phyloP scores from a whole-genome alignment of 495 filamentous ascomycete genomes.

The Aspergillus steynii region DNA sequence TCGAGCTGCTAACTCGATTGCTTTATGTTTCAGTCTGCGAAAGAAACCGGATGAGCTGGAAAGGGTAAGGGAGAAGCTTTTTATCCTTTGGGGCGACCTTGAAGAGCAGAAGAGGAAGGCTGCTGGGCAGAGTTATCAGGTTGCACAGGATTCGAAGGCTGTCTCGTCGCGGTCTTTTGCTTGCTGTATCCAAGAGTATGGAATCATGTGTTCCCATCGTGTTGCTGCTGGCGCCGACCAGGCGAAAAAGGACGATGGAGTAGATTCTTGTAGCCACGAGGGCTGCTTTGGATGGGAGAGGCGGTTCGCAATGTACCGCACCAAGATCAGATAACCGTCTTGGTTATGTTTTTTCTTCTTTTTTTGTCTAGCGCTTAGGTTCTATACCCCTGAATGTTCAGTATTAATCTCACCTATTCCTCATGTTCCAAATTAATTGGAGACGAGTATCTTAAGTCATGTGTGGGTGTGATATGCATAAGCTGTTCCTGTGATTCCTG shows the following conservation, averaged over 20 bases:
- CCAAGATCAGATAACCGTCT: constrained; percentile 37
- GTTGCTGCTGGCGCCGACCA: constrained; percentile 19
- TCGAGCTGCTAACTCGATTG: background rate
- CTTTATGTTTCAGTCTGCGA: constrained; percentile 51
- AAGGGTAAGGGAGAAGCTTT: constrained; percentile 68
- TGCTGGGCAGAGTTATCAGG: constrained; percentile 7
- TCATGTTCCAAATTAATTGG: background rate
- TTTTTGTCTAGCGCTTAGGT: background rate
- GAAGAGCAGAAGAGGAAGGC: constrained; percentile 60
- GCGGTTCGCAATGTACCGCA: constrained; percentile 50
- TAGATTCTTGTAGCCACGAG: constrained; percentile 22
- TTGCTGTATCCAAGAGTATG: constrained; percentile 56
- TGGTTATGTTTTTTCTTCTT: constrained; percentile 3
- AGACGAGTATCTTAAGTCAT: background rate
- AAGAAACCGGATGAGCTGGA: constrained; percentile 43
- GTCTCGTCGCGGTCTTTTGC: constrained; percentile 32
- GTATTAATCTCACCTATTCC: background rate
- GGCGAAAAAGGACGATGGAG: background rate
- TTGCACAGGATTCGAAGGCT: constrained; percentile 11
- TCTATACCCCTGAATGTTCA: background rate
- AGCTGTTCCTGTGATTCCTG: background rate
- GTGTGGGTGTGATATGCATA: no score
- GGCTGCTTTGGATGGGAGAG: constrained; percentile 52
- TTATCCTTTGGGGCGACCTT: constrained; percentile 82
- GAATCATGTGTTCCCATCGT: constrained; percentile 40